These are phyloP conservation scores for Nidula niveotomentosa DNA, from an alignment of 1,284 basidiomycete genomes.

Conservation along the genomic window DNA sequence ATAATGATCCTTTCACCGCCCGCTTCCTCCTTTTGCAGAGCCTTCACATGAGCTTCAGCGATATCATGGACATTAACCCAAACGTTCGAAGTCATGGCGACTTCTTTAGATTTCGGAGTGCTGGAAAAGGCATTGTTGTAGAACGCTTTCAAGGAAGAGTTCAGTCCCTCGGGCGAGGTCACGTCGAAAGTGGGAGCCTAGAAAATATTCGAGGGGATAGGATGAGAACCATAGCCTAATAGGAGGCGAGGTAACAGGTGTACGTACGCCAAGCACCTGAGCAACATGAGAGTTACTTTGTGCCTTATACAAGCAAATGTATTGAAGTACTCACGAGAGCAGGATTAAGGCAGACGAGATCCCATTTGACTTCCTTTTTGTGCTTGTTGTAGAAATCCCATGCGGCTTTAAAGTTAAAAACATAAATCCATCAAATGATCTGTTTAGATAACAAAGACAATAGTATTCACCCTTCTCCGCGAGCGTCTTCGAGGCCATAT, in stretches of 20 bases:
- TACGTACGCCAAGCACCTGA: background rate
- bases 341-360: slow-evolving; percentile 41
- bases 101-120: background rate
- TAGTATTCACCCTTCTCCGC: slow-evolving; percentile 38
- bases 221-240: too few relatives aligned
- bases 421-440: too few relatives aligned
- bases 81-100: too few relatives aligned
- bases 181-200: too few relatives aligned
- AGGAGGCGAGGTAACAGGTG: background rate
- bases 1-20: slow-evolving; percentile 13
- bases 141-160: background rate
- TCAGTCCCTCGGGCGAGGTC: too few relatives aligned
- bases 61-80: slow-evolving; percentile 61
- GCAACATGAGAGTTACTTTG: background rate
- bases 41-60: slow-evolving; percentile 22
- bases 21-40: slow-evolving; percentile 8
- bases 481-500: slow-evolving; percentile 21
- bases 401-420: slow-evolving; percentile 28
- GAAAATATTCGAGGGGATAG: too few relatives aligned
- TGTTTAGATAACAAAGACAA: too few relatives aligned
- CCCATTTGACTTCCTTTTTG: slow-evolving; percentile 36
- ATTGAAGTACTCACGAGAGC: slow-evolving; percentile 30
- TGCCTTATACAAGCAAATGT: too few relatives aligned
- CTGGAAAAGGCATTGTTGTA: background rate
- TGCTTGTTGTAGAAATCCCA: slow-evolving; percentile 42